Base-by-base conservation (phyloP, 73 alveolate species). In the Paramecium pentaurelia region DNA sequence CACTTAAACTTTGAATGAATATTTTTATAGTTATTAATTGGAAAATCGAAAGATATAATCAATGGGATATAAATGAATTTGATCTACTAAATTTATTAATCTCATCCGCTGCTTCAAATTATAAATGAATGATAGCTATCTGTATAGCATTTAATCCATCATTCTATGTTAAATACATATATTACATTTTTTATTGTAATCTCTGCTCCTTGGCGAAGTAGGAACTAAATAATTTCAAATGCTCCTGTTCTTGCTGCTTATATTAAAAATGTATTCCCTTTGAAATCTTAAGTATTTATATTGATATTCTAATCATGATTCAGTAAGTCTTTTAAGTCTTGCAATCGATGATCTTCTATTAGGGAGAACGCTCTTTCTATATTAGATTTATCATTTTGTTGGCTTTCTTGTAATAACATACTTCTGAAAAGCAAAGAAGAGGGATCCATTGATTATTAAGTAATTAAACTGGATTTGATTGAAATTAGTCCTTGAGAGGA, bases 241-340 rank as follows among this genome's bases (percentile, higher is more conserved):
- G 84, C 84, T 64, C 84, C 84, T 32, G 84, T 64, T 28, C 84
- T 64, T 32, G 84, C 84, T 64, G 84, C 84, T 11, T 32, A 64
- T 3, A 64, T 64, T 64, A 64, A 34, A 64, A 64, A 64, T 2
- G 84, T 64, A 64, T 64, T 64, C 27, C 84, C 84, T 2, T 64
- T 64, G 14, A 3, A 28, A 64, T 64, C 47, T 64, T 64, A 25
- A 12, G 49, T 28, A 12, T 64, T 64, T 64, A 64, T 64, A 34
- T 64, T 28, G 84, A 64, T 64, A 64, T 64, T 64, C 47, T 64
- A 64, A 64, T 64, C 51, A n/a, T 28, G 84, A 64, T 64, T 28
- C 84, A 64, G 5, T 32, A 64, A 64, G 28, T 64, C 84, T 34
- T 64, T 64, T 27, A 64, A n/a, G 30, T 64, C 84, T 28, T 64